A percentile compares a stretch with the other conserved stretches of the same genome.
phyloP scores from a whole-genome alignment of 495 filamentous ascomycete species.

The Parathielavia appendiculata region DNA sequence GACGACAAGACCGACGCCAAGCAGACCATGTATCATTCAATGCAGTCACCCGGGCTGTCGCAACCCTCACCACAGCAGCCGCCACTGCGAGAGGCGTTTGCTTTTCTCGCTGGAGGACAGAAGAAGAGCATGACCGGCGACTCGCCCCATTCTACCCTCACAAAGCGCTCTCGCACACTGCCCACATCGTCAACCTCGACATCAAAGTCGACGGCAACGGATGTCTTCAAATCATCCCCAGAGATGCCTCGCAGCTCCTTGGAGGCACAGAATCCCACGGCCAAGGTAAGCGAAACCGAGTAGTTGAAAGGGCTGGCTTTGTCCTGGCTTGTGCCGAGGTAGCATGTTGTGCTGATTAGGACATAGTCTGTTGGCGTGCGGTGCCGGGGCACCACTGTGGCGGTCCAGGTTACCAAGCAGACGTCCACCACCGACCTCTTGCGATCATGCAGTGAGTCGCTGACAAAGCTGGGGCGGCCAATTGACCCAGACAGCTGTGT shows the following conservation, averaged over 20 bases:
- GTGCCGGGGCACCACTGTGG: conserved; percentile 56
- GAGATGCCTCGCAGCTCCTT: not conserved
- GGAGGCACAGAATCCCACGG: conserved; percentile 78
- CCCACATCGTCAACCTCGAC: conserved; percentile 22
- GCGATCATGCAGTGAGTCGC: conserved; percentile 47
- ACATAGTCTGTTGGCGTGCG: conserved; percentile 45
- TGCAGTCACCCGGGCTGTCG: conserved; percentile 32
- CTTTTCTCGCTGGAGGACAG: conserved; percentile 32
- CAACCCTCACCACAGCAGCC: conserved; percentile 30
- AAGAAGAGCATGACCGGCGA: conserved; percentile 22
- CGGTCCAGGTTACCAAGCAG: conserved; percentile 62
- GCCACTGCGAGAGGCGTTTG: conserved; percentile 38
- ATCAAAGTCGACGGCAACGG: not conserved
- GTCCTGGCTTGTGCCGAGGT: conserved; percentile 1
- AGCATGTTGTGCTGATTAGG: conserved; percentile 44
- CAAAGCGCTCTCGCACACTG: conserved; percentile 15
- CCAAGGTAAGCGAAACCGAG: conserved; percentile 50
- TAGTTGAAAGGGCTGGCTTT: not conserved
- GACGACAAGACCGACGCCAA: conserved; percentile 37
- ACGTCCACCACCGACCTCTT: conserved; percentile 74
- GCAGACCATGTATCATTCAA: conserved; percentile 23
- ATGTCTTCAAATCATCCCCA: conserved; percentile 2
- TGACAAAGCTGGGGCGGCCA: conserved; percentile 41
- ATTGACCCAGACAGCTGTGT: conserved; percentile 59
- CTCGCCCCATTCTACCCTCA: conserved; percentile 14